These are phyloP conservation scores for Talaromyces sp. DNA, from an alignment of 2,329 filamentous ascomycete genomes.

Conservation along the genomic window DNA sequence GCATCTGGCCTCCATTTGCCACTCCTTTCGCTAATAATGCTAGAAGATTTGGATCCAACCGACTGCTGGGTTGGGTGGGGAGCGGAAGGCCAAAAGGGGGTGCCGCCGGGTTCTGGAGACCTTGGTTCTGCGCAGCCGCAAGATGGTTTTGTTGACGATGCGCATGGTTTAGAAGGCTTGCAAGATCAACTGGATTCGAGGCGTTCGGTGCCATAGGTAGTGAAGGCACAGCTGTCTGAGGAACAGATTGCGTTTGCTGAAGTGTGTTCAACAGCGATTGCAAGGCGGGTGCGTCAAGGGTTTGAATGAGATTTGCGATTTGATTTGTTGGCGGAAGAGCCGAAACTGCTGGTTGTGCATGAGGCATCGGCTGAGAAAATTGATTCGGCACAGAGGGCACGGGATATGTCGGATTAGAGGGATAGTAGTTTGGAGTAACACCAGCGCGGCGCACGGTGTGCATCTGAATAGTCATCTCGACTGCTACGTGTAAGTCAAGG, in stretches of 20 bases:
- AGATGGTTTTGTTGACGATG: constrained; percentile 32
- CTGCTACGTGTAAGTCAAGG: constrained; percentile 72
- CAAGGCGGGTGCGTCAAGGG: constrained; percentile 65
- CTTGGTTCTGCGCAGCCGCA: constrained; percentile 26
- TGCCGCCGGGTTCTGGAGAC: constrained; percentile 26
- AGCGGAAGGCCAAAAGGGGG: constrained; percentile 30
- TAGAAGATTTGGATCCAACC: constrained; percentile 36
- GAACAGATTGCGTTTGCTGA: constrained; percentile 41
- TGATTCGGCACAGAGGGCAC: constrained; percentile 25
- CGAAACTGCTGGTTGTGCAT: constrained; percentile 32
- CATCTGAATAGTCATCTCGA: constrained; percentile 70
- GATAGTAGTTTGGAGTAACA: constrained; percentile 33
- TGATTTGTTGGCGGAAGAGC: constrained; percentile 46
- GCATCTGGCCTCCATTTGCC: constrained; percentile 34
- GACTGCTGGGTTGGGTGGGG: constrained; percentile 22
- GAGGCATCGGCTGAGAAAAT: constrained; percentile 29
- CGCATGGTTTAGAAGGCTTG: constrained; percentile 39
- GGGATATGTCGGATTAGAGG: constrained; percentile 35
- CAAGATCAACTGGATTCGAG: constrained; percentile 38
- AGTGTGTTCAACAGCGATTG: constrained; percentile 66
- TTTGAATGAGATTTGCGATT: constrained; percentile 62
- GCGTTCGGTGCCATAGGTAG: constrained; percentile 31
- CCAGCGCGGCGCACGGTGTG: constrained; percentile 36
- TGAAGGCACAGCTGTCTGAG: constrained; percentile 34
- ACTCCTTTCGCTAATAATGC: constrained; percentile 39